Base-by-base conservation (phyloP, 2,329 filamentous ascomycete species). In the Mollisiaceae sp. region DNA sequence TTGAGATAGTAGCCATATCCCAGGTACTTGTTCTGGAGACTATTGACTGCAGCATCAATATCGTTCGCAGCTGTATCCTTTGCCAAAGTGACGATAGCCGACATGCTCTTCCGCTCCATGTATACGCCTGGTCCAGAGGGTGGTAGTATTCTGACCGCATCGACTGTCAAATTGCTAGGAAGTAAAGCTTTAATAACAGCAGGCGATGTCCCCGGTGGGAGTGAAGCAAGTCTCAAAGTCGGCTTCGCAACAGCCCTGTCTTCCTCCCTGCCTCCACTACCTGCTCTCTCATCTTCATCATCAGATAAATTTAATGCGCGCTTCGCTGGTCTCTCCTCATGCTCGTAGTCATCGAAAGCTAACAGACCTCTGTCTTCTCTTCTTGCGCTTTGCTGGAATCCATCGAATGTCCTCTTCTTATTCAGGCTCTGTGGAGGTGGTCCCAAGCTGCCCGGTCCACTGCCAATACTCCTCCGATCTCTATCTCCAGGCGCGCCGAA, bases 1-100 rank as follows among this genome's bases (percentile, higher is more conserved):
- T 87, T 90, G 1, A 97, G 82, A 77, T 94, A 90, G 79, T 90
- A 93, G 5, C 94, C 94, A 75, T 88, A 93, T 18, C 94, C 94
- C 18, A 97, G 81, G 75, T 97, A 97, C 70, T 85, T 88, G 69
- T 95, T 93, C 75, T 96, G 92, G 38, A 97, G 80, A 3, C 86
- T 80, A 74, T 89, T 94, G 60, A 97, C 91, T 0, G 89, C 86
- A 4, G 87, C 84, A 73, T 97, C 93, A 62, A 97, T 94, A 64
- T 96, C 92, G 27, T 89, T 91, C 0, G 90, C 91, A 0, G 93
- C 87, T 0, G 93, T 95, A 69, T 95, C 92, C 65, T 91, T 88
- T 1, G 91, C 88, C 36, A 97, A 79, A 0, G 91, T 93, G 55
- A 95, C 90, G 71, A 97, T 92, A 4, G 93, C 93, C 18, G 91